phyloP scores from a whole-genome alignment of 2,329 filamentous ascomycete genomes.

The Fusarium sp. region DNA sequence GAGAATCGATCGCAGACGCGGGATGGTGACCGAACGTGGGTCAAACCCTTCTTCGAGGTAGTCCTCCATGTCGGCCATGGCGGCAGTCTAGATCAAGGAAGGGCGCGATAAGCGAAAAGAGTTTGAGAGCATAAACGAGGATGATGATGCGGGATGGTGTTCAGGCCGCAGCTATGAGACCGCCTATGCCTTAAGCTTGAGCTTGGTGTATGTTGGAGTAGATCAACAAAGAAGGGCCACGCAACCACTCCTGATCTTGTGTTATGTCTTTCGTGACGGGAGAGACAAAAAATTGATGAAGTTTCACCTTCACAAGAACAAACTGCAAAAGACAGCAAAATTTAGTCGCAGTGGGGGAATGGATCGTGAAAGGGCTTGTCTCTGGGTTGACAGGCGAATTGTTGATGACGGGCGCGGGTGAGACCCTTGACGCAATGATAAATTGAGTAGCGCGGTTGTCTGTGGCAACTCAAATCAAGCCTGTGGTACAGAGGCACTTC shows the following conservation, averaged over 20 bases:
- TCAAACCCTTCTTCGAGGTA: constrained; percentile 93
- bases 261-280: neutral
- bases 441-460: constrained; percentile 50
- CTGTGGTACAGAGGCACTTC: constrained; percentile 2
- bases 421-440: constrained; percentile 51
- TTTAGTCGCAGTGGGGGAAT: constrained; percentile 35
- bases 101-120: constrained; percentile 12
- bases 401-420: constrained; percentile 39
- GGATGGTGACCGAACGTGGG: constrained; percentile 83
- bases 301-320: neutral
- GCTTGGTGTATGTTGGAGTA: neutral
- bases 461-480: constrained; percentile 53
- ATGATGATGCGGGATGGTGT: constrained; percentile 27
- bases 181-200: constrained; percentile 14
- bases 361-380: constrained; percentile 25
- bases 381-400: constrained; percentile 39
- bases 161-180: constrained; percentile 33
- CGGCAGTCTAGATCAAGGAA: constrained; percentile 34
- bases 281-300: constrained; percentile 8
- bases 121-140: constrained; percentile 14
- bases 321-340: constrained; percentile 10
- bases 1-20: constrained; percentile 89
- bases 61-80: constrained; percentile 77
- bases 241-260: constrained; percentile 3
- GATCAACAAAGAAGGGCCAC: constrained; percentile 33